Evolutionary conservation across 2,329 filamentous ascomycete genomes (phyloP), one percentile per base, ranked within the genome.

Genomic region (Rosellinia necatrix): DNA sequence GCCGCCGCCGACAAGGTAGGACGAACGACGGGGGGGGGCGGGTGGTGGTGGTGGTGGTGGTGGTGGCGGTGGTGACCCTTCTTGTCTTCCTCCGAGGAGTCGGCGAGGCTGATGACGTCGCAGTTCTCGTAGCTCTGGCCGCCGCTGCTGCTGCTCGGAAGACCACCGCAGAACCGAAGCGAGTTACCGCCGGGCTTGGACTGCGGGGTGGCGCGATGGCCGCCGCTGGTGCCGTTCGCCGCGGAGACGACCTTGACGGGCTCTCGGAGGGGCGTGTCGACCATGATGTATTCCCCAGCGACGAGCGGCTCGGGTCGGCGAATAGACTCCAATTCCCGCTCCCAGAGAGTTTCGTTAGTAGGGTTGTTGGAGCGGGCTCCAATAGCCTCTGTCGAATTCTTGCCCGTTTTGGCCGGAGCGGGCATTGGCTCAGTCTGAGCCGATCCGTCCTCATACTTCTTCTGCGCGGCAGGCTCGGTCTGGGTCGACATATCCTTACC

Each of bases 261-360:
- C 10, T 1, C 9, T 44, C 51, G 30, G 24, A 58, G 55, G 15
- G 40, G 48, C 6, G 49, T 42, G n/a, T 34, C 44, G 15, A 60
- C 58, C 1, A 17, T 52, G 1, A 13, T 60, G 10, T 42, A 53
- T 10, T 2, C 7, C 5, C 47, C 42, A 1, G 1, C 5, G 10
- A 53, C 21, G 7, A 58, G 34, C 17, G 58, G 58, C 24, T 43
- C 13, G 25, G 9, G 35, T 22, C 58, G 58, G 10, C 58, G 58
- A 12, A 58, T 56, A 13, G 32, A 42, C 38, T 55, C 51, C 5
- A 61, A 24, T 12, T 58, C 58, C 9, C 51, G 49, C 22, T 38
- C 21, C 58, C 58, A 61, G 25, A 58, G 40, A 41, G 52, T 41
- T 10, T 7, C 13, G 13, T 58, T 22, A 32, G 43, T 35, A 27